Evolutionary conservation across 352 stramenopile genomes (phyloP).

Genomic region (Globisporangium sylvaticum): DNA sequence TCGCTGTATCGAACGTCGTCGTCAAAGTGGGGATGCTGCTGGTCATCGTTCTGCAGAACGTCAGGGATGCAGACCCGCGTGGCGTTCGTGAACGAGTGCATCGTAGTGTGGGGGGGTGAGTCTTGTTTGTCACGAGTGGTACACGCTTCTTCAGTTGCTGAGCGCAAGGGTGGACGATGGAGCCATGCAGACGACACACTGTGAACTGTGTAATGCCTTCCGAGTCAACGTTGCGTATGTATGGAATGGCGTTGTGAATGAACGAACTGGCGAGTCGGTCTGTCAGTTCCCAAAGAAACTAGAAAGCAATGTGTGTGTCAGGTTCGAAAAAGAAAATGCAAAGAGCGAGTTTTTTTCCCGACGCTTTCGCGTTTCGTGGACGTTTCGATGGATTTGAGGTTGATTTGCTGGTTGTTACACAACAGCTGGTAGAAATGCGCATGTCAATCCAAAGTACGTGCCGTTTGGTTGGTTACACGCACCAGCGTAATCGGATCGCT

Average conservation of each 20-base stretch:
- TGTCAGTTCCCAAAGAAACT: neutral
- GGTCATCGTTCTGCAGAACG: neutral
- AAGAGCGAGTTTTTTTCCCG: neutral
- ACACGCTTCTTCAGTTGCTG: neutral
- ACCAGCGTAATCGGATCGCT: no score
- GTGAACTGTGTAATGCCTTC: neutral
- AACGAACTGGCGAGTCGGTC: neutral
- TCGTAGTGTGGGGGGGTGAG: neutral
- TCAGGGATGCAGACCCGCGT: neutral
- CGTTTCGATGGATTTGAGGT: neutral
- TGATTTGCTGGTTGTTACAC: neutral
- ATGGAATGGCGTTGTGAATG: neutral
- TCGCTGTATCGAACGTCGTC: neutral
- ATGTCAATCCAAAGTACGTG: neutral
- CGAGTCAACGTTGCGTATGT: neutral
- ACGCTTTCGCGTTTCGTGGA: neutral
- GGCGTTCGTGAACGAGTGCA: slow-evolving; percentile 8
- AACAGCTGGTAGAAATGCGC: neutral
- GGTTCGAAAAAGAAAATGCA: neutral
- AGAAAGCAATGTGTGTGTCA: neutral
- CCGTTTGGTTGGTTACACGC: no score
- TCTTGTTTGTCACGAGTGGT: neutral
- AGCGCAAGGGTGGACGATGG: neutral
- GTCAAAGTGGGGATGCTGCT: neutral
- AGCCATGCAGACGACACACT: neutral